Evolutionary conservation across 257 asterid genomes (phyloP).

Genomic region (Solanum chilense): DNA sequence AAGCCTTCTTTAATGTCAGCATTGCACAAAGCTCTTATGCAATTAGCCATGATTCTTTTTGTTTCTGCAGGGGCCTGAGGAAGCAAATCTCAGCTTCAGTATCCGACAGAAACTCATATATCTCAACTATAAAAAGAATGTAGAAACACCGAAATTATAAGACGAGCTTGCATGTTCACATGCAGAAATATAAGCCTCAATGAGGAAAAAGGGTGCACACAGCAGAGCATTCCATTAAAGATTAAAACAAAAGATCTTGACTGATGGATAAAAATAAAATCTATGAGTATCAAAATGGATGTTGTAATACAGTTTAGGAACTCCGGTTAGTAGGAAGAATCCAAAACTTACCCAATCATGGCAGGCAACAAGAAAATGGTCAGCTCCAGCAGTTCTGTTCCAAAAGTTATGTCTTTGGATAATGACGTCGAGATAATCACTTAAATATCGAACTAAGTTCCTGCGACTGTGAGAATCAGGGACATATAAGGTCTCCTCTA

Average conservation of each 20-base stretch:
- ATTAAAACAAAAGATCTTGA: not conserved
- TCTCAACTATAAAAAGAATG: not conserved
- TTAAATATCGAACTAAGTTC: slow-evolving; percentile 24
- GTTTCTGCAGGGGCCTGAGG: slow-evolving; percentile 82
- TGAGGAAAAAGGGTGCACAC: not conserved
- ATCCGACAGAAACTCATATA: not conserved
- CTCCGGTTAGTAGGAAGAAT: not conserved
- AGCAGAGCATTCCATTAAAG: not conserved
- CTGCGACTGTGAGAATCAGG: slow-evolving; percentile 42
- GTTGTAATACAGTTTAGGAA: not conserved
- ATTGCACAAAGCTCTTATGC: slow-evolving; percentile 81
- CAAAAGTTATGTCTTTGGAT: slow-evolving; percentile 40
- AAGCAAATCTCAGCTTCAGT: not conserved
- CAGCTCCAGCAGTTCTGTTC: slow-evolving; percentile 69
- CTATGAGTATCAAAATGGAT: not conserved
- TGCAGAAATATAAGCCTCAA: not conserved
- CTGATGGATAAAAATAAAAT: not conserved
- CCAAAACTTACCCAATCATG: slow-evolving; percentile 72
- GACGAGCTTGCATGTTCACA: not conserved
- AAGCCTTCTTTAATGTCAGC: slow-evolving; percentile 68
- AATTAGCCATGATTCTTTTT: slow-evolving; percentile 42
- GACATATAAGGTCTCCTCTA: slow-evolving; percentile 38
- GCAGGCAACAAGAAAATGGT: slow-evolving; percentile 83
- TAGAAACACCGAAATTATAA: not conserved
- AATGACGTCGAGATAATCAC: slow-evolving; percentile 30